Base-by-base conservation (phyloP, 345 rosid species). In the Alliaria petiolata region DNA sequence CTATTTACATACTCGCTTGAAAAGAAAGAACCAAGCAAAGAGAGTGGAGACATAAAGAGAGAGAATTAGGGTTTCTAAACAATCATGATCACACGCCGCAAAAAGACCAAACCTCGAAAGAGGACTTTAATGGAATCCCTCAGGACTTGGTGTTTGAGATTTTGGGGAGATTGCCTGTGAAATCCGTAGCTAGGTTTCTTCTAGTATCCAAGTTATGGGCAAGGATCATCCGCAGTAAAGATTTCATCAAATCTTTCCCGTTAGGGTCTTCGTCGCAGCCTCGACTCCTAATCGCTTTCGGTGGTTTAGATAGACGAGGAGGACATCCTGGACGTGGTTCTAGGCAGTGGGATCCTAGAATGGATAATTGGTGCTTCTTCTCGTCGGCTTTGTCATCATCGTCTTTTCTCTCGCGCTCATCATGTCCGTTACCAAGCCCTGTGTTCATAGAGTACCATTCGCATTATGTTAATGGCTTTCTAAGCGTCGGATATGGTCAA, bases 141-240 rank as follows among this genome's bases (percentile, higher is more conserved):
- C 33, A 0, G 0, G 56, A 64, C 20, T 7, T 47, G 4, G 50
- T 16, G 30, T 52, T 52, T 17, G 61, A 52, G 19, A 66, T 52
- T 5, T 0, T 66, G 44, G 15, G 26, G 33, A 67, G 72, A 31
- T 17, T 40, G 11, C 62, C 72, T 8, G 2, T 1, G 28, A 66
- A 38, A 52, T 38, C 38, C 2, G 3, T 55, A 31, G 53, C 33
- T 17, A 67, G 62, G 53, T 67, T 42, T 40, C 53, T 67, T n/a
- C 17, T 15, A 10, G 53, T 67, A 42, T 67, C 52, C 14, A 54
- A 67, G 63, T 28, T n/a, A 54, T 42, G 72, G 62, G 42, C 1
- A 30, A 67, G 0, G 4, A 19, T 35, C 30, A 43, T 67, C 10
- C 31, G 53, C 43, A 13, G 52, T 54, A 14, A 8, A 54, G 11